Percentiles rank a stretch among this genome's conserved stretches.
Conservation (phyloP, 768 basidiomycete genomes). For the Boletus sp. region DNA sequence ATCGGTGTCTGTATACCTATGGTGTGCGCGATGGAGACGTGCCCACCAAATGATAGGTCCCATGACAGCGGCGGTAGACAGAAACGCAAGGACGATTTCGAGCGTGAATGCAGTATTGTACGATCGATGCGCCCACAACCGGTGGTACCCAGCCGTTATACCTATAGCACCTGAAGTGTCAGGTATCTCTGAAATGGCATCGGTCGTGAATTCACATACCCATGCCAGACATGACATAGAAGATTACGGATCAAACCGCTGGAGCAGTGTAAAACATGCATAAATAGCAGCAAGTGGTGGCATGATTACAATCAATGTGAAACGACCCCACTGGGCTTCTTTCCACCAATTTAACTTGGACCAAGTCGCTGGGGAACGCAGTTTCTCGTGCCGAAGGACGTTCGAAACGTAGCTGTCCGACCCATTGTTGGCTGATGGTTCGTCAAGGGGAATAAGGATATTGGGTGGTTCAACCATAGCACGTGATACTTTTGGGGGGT, state of each 20-base stretch:
- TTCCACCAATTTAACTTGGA: conserved; percentile 49
- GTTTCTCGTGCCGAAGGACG: conserved; percentile 58
- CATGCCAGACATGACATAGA: neutral
- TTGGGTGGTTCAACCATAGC: neutral
- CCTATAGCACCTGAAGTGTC: neutral
- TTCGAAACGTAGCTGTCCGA: conserved; percentile 73
- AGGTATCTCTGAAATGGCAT: neutral
- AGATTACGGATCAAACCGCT: neutral
- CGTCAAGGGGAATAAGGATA: neutral
- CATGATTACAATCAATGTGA: conserved; percentile 63
- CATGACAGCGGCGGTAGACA: neutral
- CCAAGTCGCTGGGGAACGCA: conserved; percentile 61
- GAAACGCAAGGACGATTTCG: neutral
- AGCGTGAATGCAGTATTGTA: neutral
- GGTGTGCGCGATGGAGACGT: conserved; percentile 1
- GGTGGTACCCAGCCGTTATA: conserved; percentile 4
- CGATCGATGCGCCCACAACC: neutral
- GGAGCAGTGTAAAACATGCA: conserved; percentile 32
- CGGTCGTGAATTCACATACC: neutral
- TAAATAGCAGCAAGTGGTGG: conserved; percentile 72
- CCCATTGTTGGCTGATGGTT: conserved; percentile 42
- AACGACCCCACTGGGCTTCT: conserved; percentile 70
- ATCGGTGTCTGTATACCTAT: conserved; percentile 9
- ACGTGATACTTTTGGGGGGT: neutral
- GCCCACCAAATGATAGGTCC: conserved; percentile 2